phyloP scores from a whole-genome alignment of 345 rosid species.

The Mallotus nudiflorus region DNA sequence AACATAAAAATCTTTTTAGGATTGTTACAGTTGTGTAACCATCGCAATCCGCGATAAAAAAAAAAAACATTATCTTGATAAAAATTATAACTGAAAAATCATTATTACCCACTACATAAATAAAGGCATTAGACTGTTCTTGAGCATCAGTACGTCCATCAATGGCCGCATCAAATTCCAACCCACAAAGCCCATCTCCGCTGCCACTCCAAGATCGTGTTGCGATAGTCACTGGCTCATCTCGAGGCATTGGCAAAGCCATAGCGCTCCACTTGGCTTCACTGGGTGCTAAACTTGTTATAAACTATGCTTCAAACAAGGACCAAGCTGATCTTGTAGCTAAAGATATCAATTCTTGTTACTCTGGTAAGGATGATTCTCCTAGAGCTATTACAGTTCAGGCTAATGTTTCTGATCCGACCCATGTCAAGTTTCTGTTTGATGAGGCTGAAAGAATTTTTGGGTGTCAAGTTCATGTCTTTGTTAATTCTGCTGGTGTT shows the following conservation, averaged over 20 bases:
- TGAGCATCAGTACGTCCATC: too few relatives aligned
- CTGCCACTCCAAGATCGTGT: conserved; percentile 31
- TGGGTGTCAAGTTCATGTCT: conserved; percentile 32
- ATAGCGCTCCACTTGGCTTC: conserved; percentile 40
- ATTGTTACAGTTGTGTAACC: too few relatives aligned
- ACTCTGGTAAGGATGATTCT: background rate
- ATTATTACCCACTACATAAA: too few relatives aligned
- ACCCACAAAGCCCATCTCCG: background rate
- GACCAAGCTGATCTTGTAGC: conserved; percentile 29
- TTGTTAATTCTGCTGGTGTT: conserved; percentile 45
- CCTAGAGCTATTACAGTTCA: conserved; percentile 28
- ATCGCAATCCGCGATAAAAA: too few relatives aligned
- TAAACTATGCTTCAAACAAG: conserved; percentile 35
- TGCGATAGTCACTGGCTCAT: conserved; percentile 43
- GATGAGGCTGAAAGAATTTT: conserved; percentile 37
- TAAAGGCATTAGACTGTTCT: too few relatives aligned
- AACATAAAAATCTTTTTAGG: too few relatives aligned
- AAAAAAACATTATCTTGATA: too few relatives aligned
- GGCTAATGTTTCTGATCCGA: conserved; percentile 35
- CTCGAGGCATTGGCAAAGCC: conserved; percentile 40
- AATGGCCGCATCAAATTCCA: background rate
- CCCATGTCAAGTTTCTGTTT: conserved; percentile 39
- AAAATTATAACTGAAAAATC: too few relatives aligned
- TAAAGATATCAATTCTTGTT: conserved; percentile 26
- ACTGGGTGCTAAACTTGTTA: conserved; percentile 35